These are phyloP conservation scores for Teratosphaeria zuluensis DNA, from an alignment of 2,329 filamentous ascomycete genomes.

Conservation along the genomic window DNA sequence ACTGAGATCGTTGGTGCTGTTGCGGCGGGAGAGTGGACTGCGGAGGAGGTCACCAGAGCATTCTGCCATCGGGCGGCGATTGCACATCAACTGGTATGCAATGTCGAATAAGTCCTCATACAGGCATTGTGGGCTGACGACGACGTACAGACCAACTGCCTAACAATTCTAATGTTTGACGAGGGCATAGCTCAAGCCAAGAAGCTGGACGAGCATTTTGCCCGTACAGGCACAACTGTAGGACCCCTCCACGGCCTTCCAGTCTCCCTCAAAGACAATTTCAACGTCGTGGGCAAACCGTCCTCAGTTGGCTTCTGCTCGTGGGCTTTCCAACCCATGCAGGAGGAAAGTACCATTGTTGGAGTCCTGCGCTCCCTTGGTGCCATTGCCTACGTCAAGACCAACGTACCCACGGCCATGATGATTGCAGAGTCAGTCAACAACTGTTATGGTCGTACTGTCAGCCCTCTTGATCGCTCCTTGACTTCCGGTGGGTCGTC, in stretches of 20 bases:
- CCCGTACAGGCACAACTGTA: constrained; percentile 34
- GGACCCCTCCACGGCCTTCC: constrained; percentile 61
- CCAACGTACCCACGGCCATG: constrained; percentile 58
- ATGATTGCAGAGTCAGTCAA: constrained; percentile 62
- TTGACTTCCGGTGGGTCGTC: constrained; percentile 56
- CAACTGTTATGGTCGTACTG: constrained; percentile 50
- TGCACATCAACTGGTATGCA: constrained; percentile 44
- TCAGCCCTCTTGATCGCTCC: constrained; percentile 51
- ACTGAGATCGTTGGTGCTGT: constrained; percentile 32
- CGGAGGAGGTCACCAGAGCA: constrained; percentile 42
- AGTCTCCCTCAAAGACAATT: constrained; percentile 61
- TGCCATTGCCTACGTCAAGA: constrained; percentile 60
- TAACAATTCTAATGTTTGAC: constrained; percentile 49
- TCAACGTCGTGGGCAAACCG: constrained; percentile 52
- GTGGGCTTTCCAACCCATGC: constrained; percentile 50
- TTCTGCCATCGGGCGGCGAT: constrained; percentile 48
- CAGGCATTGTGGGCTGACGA: background rate
- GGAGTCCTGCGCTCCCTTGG: constrained; percentile 50
- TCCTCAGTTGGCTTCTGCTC: constrained; percentile 55
- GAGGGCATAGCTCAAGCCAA: constrained; percentile 43
- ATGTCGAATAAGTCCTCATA: background rate
- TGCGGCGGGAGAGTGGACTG: constrained; percentile 36
- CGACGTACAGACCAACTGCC: constrained; percentile 44
- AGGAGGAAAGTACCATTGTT: constrained; percentile 47
- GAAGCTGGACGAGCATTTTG: constrained; percentile 43